Percentiles rank a stretch among this genome's conserved stretches.
Conservation (phyloP, 208 protist species). For the Angomonas ambiguus region DNA sequence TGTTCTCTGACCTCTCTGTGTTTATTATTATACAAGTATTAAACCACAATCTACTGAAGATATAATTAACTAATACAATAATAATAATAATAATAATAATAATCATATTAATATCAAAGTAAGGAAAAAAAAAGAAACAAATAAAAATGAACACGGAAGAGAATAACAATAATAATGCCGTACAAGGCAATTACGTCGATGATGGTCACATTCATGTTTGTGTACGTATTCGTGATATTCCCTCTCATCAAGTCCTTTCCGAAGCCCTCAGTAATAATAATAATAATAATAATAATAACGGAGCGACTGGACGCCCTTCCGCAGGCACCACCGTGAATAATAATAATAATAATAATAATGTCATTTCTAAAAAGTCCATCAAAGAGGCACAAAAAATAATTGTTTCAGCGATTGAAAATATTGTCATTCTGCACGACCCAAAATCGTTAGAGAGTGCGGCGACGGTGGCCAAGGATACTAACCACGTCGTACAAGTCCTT, state of each 20-base stretch:
- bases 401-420: conserved; percentile 66
- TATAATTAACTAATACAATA: neutral
- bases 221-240: conserved; percentile 60
- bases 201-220: conserved; percentile 79
- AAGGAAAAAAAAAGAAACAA: conserved; percentile 2
- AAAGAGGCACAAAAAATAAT: conserved; percentile 52
- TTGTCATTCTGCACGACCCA: conserved; percentile 73
- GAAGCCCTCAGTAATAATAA: conserved; percentile 14
- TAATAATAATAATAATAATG: no score
- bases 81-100: neutral
- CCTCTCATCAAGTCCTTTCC: conserved; percentile 20
- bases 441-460: conserved; percentile 41
- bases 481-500: conserved; percentile 49
- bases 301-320: no score
- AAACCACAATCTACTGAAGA: conserved; percentile 15
- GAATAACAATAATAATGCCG: neutral
- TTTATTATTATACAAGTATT: conserved; percentile 10
- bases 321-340: conserved; percentile 8
- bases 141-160: conserved; percentile 7
- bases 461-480: conserved; percentile 49
- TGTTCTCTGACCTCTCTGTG: neutral
- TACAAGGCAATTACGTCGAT: conserved; percentile 37
- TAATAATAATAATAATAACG: neutral
- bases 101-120: conserved; percentile 13
- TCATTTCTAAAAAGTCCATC: conserved; percentile 8